Evolutionary conservation across 2,329 filamentous ascomycete species (phyloP).

Genomic region (Trichoderma sp.): DNA sequence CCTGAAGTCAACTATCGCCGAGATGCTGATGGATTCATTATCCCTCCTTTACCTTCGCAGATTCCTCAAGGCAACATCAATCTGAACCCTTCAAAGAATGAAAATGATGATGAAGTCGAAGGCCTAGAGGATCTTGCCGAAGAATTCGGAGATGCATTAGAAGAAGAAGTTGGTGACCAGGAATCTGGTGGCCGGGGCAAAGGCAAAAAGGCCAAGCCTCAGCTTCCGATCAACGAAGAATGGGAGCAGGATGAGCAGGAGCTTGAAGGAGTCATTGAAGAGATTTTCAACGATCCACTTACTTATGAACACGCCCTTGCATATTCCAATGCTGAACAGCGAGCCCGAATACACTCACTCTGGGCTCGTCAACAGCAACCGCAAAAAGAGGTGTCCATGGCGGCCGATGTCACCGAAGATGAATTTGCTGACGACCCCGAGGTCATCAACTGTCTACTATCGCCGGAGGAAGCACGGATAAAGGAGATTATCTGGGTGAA

Average conservation of each 20-base stretch:
- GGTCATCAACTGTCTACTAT: slow-evolving; percentile 74
- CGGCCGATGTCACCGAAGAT: slow-evolving; percentile 66
- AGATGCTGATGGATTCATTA: slow-evolving; percentile 67
- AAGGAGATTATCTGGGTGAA: slow-evolving; percentile 95
- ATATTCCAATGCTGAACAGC: slow-evolving; percentile 56
- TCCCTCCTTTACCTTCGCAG: slow-evolving; percentile 51
- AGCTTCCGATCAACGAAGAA: slow-evolving; percentile 58
- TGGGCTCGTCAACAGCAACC: slow-evolving; percentile 50
- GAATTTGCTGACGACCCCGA: slow-evolving; percentile 91
- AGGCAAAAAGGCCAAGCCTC: slow-evolving; percentile 36
- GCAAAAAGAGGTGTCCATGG: slow-evolving; percentile 51
- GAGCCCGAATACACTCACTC: slow-evolving; percentile 52
- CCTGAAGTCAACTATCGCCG: slow-evolving; percentile 43
- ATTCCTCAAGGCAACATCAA: slow-evolving; percentile 34
- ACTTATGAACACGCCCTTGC: slow-evolving; percentile 55
- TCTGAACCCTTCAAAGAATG: slow-evolving; percentile 21
- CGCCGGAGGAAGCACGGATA: slow-evolving; percentile 68
- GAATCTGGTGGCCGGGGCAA: slow-evolving; percentile 23
- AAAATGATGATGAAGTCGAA: slow-evolving; percentile 26
- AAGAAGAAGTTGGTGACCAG: slow-evolving; percentile 30
- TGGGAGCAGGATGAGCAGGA: slow-evolving; percentile 62
- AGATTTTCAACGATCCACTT: slow-evolving; percentile 63
- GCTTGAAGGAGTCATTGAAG: slow-evolving; percentile 67
- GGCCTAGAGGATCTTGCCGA: slow-evolving; percentile 42
- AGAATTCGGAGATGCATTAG: slow-evolving; percentile 44